phyloP scores from a whole-genome alignment of 495 filamentous ascomycete species.

The Podospora pseudopauciseta region DNA sequence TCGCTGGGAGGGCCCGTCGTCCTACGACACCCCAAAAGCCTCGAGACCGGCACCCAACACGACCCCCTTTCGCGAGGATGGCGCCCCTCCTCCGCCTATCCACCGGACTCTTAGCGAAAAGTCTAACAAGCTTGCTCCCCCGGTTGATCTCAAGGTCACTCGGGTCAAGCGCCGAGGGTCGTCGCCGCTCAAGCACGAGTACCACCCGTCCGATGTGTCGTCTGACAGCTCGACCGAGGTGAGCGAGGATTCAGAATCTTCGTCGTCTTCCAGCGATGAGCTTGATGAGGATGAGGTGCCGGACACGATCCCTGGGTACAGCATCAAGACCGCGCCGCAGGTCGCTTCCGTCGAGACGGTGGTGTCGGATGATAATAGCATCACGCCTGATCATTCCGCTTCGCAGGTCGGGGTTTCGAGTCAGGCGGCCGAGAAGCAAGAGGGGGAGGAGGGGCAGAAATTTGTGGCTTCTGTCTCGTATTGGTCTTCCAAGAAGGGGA shows the following conservation, averaged over 20 bases:
- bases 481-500: constrained; percentile 73
- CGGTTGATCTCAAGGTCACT: constrained; percentile 41
- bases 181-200: constrained; percentile 96
- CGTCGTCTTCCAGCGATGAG: constrained; percentile 48
- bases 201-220: constrained; percentile 77
- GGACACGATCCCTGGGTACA: constrained; percentile 47
- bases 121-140: constrained; percentile 46
- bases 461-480: constrained; percentile 75
- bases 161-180: constrained; percentile 69
- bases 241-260: constrained; percentile 42
- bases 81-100: constrained; percentile 49
- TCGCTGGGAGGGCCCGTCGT: constrained; percentile 24
- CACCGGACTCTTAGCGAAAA: constrained; percentile 46
- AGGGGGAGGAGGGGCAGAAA: constrained; percentile 54
- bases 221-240: constrained; percentile 50
- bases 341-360: constrained; percentile 26
- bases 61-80: constrained; percentile 39
- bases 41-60: constrained; percentile 45
- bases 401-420: constrained; percentile 62
- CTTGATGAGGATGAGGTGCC: constrained; percentile 50
- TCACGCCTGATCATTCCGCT: constrained; percentile 72
- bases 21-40: constrained; percentile 36
- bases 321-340: constrained; percentile 36
- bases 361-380: constrained; percentile 44
- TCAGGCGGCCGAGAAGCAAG: constrained; percentile 45